Evolutionary conservation across 306 rosid genomes (phyloP), one percentile per base, ranked within the genome.

Genomic region (Cicer yamashitae): DNA sequence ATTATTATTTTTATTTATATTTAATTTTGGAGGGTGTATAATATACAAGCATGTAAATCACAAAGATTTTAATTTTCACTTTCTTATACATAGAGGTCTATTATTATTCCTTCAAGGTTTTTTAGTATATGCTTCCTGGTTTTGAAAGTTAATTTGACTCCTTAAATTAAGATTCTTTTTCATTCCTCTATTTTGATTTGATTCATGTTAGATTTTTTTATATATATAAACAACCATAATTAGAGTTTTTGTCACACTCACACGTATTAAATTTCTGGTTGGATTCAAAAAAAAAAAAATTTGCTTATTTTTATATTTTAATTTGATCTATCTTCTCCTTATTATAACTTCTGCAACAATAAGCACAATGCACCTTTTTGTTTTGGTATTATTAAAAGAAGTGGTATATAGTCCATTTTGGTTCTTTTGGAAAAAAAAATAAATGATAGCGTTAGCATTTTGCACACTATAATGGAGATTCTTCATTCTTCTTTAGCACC

Each of bases 111-210:
- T 70, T 70, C 51, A 46, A 77, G 76, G 60, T 17, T 44, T 67
- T 17, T 67, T 17, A 34, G 66, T 14, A 44, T 20, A 53, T 80
- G 85, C 71, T 89, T 77, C 75, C 46, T 71, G 60, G 75, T 83
- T 76, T 84, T 78, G 56, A 77, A 83, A 79, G 91, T 81, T 18
- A 1, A 8, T 53, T 85, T 81, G 87, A 83, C 87, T 76, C 73
- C 85, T 88, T 88, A 79, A 83, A 83, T 79, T 77, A 17, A 81
- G 83, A 90, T 83, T 85, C 87, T 71, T 84, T 86, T 87, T 82
- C 79, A 71, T 79, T 82, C 76, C 80, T 86, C 86, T 34, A 71
- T 63, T 67, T 86, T 86, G 92, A 88, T 84, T 89, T 79, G 70
- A 76, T 78, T 78, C 80, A 20, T 82, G 77, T 69, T 25, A 61